Evolutionary conservation across 139 green algal genomes (phyloP).

Genomic region (Tetraselmis chui): DNA sequence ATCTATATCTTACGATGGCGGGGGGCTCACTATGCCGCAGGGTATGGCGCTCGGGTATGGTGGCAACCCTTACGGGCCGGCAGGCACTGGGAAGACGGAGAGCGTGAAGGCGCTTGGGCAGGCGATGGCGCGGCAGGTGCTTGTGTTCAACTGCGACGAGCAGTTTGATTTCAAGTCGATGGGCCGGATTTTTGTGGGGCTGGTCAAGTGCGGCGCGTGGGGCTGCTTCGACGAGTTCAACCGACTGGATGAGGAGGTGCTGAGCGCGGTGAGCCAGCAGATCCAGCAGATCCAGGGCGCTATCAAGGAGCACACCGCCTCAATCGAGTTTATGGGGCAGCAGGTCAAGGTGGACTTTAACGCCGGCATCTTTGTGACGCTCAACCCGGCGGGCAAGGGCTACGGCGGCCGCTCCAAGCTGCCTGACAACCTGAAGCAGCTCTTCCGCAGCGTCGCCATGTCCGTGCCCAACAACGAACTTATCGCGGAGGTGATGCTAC

Average conservation of each 20-base stretch:
- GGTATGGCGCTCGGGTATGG: slow-evolving; percentile 70
- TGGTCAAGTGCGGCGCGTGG: slow-evolving; percentile 73
- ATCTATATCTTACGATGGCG: too few relatives aligned
- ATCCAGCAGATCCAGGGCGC: slow-evolving; percentile 74
- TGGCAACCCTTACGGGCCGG: slow-evolving; percentile 76
- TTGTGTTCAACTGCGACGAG: slow-evolving; percentile 86
- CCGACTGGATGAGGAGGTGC: slow-evolving; percentile 70
- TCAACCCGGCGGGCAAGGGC: slow-evolving; percentile 77
- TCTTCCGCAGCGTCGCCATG: slow-evolving; percentile 77
- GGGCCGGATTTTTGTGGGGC: slow-evolving; percentile 73
- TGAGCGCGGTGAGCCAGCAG: slow-evolving; percentile 70
- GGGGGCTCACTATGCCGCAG: slow-evolving; percentile 30
- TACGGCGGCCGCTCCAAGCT: slow-evolving; percentile 79
- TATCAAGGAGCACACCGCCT: slow-evolving; percentile 41
- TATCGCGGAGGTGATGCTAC: slow-evolving; percentile 68
- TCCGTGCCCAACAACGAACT: slow-evolving; percentile 68
- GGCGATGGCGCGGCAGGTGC: slow-evolving; percentile 44
- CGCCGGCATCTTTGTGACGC: slow-evolving; percentile 79
- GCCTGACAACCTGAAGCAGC: slow-evolving; percentile 78
- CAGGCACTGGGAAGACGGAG: slow-evolving; percentile 80
- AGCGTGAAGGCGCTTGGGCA: slow-evolving; percentile 77
- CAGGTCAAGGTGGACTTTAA: slow-evolving; percentile 53
- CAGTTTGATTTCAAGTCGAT: slow-evolving; percentile 75
- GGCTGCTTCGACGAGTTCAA: slow-evolving; percentile 90
- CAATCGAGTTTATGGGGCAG: slow-evolving; percentile 60